Percentiles rank a stretch among this genome's conserved stretches.
Conservation (phyloP, 2,329 filamentous ascomycete species). For the Madurella fahalii region DNA sequence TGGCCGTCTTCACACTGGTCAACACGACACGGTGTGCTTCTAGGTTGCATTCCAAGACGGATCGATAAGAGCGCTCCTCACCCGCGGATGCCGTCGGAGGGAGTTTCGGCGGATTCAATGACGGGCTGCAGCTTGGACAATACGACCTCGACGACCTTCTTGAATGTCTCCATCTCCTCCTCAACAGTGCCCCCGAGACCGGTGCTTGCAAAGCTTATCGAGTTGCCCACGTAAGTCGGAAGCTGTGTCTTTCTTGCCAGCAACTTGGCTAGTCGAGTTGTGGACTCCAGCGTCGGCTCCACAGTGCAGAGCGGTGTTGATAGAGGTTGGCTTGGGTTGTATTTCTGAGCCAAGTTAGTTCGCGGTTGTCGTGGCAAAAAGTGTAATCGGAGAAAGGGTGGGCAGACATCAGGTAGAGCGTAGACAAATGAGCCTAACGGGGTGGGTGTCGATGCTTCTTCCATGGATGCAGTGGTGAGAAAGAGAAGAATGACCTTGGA, state of each 20-base stretch:
- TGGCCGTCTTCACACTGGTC: too few relatives aligned
- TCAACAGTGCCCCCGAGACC: conserved; percentile 78
- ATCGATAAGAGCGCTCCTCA: not conserved
- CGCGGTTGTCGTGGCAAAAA: not conserved
- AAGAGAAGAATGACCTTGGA: conserved; percentile 57
- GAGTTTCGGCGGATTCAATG: conserved; percentile 18
- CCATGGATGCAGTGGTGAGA: conserved; percentile 54
- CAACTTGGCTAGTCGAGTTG: conserved; percentile 77
- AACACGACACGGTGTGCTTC: too few relatives aligned
- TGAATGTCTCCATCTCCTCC: conserved; percentile 90
- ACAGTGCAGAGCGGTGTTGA: conserved; percentile 76
- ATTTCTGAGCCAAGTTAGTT: conserved; percentile 38
- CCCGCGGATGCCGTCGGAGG: conserved; percentile 19
- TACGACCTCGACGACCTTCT: conserved; percentile 67
- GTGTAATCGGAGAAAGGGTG: not conserved
- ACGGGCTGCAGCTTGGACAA: conserved; percentile 47
- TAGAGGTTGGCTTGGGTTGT: conserved; percentile 58
- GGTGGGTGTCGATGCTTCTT: conserved; percentile 46
- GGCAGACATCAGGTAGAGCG: conserved; percentile 77
- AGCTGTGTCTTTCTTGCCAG: conserved; percentile 67
- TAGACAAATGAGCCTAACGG: conserved; percentile 89
- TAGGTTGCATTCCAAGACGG: not conserved
- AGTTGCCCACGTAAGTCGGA: conserved; percentile 89
- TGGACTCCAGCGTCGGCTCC: conserved; percentile 77
- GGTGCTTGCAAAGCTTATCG: conserved; percentile 69